Evolutionary conservation across 371 early-diverging fungal species (phyloP).

Genomic region (Syncephalastrum racemosum): DNA sequence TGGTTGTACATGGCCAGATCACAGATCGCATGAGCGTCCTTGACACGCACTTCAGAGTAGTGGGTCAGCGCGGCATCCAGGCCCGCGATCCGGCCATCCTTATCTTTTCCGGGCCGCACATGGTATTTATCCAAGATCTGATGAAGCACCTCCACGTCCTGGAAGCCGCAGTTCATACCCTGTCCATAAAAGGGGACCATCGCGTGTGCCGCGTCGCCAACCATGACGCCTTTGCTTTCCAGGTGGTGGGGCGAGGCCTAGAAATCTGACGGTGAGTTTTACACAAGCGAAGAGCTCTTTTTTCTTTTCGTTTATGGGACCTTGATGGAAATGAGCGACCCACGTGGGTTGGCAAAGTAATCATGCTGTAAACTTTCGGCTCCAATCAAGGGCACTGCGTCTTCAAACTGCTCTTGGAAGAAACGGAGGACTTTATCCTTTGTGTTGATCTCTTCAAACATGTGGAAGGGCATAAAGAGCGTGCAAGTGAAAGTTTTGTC

Average conservation of each 20-base stretch:
- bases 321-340: slow-evolving; percentile 82
- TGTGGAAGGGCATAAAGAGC: slow-evolving; percentile 89
- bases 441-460: slow-evolving; percentile 80
- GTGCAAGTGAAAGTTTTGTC: slow-evolving; percentile 93
- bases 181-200: slow-evolving; percentile 98
- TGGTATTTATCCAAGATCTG: slow-evolving; percentile 59
- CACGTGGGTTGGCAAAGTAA: slow-evolving; percentile 84
- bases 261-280: neutral
- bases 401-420: slow-evolving; percentile 80
- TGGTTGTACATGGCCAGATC: slow-evolving; percentile 95
- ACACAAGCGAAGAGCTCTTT: neutral
- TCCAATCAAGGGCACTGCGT: slow-evolving; percentile 83
- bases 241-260: slow-evolving; percentile 87
- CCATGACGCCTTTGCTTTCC: slow-evolving; percentile 70
- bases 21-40: slow-evolving; percentile 90
- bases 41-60: slow-evolving; percentile 72
- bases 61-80: slow-evolving; percentile 64
- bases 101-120: slow-evolving; percentile 20
- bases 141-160: slow-evolving; percentile 85
- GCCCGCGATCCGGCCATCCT: slow-evolving; percentile 14
- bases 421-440: slow-evolving; percentile 67
- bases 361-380: slow-evolving; percentile 63
- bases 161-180: slow-evolving; percentile 98
- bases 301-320: slow-evolving; percentile 22
- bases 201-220: slow-evolving; percentile 97